Evolutionary conservation across 1,284 basidiomycete species (phyloP).

Genomic region (Coniferiporia weirii): DNA sequence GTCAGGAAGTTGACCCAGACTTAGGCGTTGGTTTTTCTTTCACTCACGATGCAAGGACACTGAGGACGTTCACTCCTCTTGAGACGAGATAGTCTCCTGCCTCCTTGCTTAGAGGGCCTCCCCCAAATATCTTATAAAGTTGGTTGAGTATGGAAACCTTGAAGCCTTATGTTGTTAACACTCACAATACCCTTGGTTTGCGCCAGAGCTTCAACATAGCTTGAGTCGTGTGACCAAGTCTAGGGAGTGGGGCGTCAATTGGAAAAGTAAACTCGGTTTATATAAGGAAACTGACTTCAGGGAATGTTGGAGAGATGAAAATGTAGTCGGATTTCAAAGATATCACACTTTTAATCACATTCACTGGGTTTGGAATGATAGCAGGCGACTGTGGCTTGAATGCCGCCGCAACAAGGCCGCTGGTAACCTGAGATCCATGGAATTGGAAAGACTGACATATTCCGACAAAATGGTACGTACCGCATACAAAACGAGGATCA

Average conservation of each 20-base stretch:
- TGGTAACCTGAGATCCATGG: not conserved
- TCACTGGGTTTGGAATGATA: slow-evolving; percentile 17
- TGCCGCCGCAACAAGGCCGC: slow-evolving; percentile 6
- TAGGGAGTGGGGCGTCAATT: not conserved
- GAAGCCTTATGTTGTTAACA: not conserved
- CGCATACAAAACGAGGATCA: not conserved
- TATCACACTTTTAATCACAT: slow-evolving; percentile 2
- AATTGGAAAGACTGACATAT: too few relatives aligned
- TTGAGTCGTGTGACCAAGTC: slow-evolving; percentile 11
- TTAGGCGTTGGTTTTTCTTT: not conserved
- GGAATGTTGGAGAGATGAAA: slow-evolving; percentile 10
- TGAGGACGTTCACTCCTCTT: slow-evolving; percentile 21
- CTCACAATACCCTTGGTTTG: slow-evolving; percentile 11
- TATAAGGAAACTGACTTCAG: slow-evolving; percentile 8
- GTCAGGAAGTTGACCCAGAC: too few relatives aligned
- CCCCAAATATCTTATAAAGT: slow-evolving; percentile 27
- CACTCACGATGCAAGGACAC: slow-evolving; percentile 9
- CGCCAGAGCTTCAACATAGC: not conserved
- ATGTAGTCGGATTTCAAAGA: slow-evolving; percentile 5
- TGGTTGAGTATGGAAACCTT: not conserved
- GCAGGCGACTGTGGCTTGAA: slow-evolving; percentile 16
- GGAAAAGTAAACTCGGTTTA: not conserved
- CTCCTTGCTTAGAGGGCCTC: slow-evolving; percentile 26
- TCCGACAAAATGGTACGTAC: not conserved
- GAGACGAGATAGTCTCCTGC: slow-evolving; percentile 25